phyloP scores from a whole-genome alignment of 2,329 filamentous ascomycete species.

The Helicocarpus griseus region DNA sequence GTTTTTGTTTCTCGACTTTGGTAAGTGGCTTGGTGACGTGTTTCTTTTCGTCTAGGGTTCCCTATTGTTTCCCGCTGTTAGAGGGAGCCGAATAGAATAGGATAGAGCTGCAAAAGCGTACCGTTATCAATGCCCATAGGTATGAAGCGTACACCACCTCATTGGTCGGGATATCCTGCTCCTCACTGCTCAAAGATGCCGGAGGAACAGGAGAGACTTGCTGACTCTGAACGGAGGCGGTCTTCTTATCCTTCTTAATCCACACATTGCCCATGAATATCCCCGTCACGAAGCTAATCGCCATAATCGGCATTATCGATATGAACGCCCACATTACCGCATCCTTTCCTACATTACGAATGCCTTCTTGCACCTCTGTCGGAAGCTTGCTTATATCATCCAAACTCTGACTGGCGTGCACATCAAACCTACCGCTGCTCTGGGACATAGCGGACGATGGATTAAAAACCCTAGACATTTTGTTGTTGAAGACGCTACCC shows the following conservation, averaged over 20 bases:
- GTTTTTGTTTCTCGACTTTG: slow-evolving; percentile 12
- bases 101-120: slow-evolving; percentile 7
- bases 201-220: background rate
- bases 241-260: slow-evolving; percentile 31
- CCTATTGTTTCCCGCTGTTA: slow-evolving; percentile 9
- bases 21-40: slow-evolving; percentile 16
- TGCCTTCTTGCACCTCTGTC: slow-evolving; percentile 22
- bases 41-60: slow-evolving; percentile 19
- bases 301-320: slow-evolving; percentile 51
- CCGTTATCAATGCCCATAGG: slow-evolving; percentile 23
- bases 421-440: slow-evolving; percentile 18
- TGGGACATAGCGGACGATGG: slow-evolving; percentile 19
- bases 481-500: slow-evolving; percentile 60
- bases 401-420: slow-evolving; percentile 29
- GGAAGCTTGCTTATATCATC: slow-evolving; percentile 28
- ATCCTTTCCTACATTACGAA: slow-evolving; percentile 39
- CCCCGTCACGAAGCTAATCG: slow-evolving; percentile 36
- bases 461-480: slow-evolving; percentile 23
- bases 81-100: background rate
- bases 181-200: slow-evolving; percentile 2
- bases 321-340: slow-evolving; percentile 60
- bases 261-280: slow-evolving; percentile 43
- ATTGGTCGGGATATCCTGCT: slow-evolving; percentile 13
- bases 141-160: slow-evolving; percentile 25
- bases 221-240: slow-evolving; percentile 12